Percentiles rank a stretch among this genome's conserved stretches.
These are phyloP conservation scores for Yarrowia hollandica DNA, from an alignment of 805 yeast species.

Conservation along the genomic window DNA sequence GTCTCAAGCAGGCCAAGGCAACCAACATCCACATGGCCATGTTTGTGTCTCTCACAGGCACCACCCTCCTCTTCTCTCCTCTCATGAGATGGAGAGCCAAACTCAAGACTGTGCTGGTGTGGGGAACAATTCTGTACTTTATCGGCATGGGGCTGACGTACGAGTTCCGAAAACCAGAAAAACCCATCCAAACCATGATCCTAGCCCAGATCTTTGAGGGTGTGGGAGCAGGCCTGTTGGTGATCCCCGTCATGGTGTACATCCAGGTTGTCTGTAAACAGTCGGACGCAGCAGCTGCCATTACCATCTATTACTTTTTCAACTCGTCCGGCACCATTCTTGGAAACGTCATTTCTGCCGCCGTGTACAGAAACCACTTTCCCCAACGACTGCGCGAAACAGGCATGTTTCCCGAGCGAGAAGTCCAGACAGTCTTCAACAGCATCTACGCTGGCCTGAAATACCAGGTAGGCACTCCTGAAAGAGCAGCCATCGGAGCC, in stretches of 20 bases:
- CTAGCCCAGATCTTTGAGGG: constrained; percentile 18
- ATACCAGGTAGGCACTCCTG: neutral
- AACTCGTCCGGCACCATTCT: constrained; percentile 27
- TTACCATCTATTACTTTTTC: constrained; percentile 27
- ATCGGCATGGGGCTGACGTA: constrained; percentile 14
- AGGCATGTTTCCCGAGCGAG: neutral
- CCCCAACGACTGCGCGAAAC: neutral
- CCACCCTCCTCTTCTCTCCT: constrained; percentile 4
- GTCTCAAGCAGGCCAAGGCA: constrained; percentile 14
- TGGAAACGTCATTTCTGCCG: constrained; percentile 30
- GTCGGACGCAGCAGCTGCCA: constrained; percentile 28
- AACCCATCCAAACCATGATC: constrained; percentile 1
- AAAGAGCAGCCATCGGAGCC: neutral
- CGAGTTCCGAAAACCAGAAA: constrained; percentile 21
- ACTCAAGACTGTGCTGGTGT: constrained; percentile 5
- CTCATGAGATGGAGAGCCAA: constrained; percentile 24
- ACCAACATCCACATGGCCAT: constrained; percentile 23
- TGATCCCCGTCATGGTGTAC: constrained; percentile 14
- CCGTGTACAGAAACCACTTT: constrained; percentile 28
- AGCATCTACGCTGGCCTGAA: neutral
- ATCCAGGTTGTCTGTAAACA: constrained; percentile 22
- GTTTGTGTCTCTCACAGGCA: constrained; percentile 13
- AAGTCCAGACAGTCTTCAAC: neutral
- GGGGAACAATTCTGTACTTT: constrained; percentile 9
- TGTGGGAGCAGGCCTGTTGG: constrained; percentile 10